Evolutionary conservation across 1,139 yeast genomes (phyloP), one percentile per base, ranked within the genome.

Genomic region (Scheffersomyces cryptocercus): DNA sequence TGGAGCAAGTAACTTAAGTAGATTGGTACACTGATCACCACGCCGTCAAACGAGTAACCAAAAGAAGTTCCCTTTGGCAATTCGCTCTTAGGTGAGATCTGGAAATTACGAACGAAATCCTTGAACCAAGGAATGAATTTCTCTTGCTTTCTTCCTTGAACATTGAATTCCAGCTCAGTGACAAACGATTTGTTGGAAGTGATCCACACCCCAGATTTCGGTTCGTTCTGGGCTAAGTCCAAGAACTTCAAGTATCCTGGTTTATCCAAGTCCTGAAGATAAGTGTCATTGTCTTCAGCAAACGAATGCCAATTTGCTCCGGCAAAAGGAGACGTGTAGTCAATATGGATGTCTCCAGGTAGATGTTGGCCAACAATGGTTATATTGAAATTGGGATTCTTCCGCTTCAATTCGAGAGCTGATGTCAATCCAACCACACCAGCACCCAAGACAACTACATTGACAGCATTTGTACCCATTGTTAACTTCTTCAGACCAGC

Each of bases 281-380:
- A 50, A 1, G 39, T 44, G 33, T 75, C 76, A 4, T 64, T 65
- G 1, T 52, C 45, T 1, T 47, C 45, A 1, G 79, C 79, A 58
- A 75, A 73, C 4, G 79, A 71, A 36, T 67, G 69, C 80, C 81
- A 72, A 49, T 69, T 67, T 37, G 75, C 77, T 0, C 77, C 77
- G 3, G 77, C 77, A 52, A 58, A 67, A 1, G 77, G 77, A 1
- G 75, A 69, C 3, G 73, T 62, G 52, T 67, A 72, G 1, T 62
- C 61, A 10, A 60, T 58, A 39, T 70, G 62, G 26, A 64, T 53
- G 46, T 72, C 77, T 3, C 77, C 77, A 1, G 77, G 77, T 13
- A 70, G 43, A 46, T 67, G 65, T 24, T 62, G 62, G 2, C 66
- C 74, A 3, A 62, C 61, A n/a, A 71, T 54, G 3, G 65, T 54